Conservation (phyloP, 768 basidiomycete species). For the Phanerodontia chrysosporium region DNA sequence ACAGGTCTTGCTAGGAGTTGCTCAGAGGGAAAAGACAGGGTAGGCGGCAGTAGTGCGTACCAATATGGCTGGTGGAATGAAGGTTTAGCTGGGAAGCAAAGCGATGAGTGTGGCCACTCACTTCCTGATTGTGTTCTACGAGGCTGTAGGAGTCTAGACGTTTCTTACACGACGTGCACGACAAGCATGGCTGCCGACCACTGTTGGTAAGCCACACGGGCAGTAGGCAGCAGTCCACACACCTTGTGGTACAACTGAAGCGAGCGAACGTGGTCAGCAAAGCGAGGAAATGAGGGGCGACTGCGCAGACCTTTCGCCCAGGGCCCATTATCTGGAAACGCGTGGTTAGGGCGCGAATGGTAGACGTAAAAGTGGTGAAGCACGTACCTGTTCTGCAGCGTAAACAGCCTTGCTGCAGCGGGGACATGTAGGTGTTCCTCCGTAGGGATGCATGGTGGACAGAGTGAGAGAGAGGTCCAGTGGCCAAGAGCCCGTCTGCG, state of each 20-base stretch:
- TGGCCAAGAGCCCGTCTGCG: background rate
- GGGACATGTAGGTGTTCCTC: slow-evolving; percentile 69
- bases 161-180: slow-evolving; percentile 73
- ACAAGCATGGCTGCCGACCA: slow-evolving; percentile 62
- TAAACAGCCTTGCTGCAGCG: slow-evolving; percentile 76
- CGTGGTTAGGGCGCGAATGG: background rate
- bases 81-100: slow-evolving; percentile 2
- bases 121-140: slow-evolving; percentile 81
- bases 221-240: slow-evolving; percentile 4
- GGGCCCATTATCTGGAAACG: slow-evolving; percentile 71
- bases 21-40: background rate
- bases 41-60: slow-evolving; percentile 16
- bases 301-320: slow-evolving; percentile 68
- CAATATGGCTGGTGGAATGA: slow-evolving; percentile 38
- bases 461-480: background rate
- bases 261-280: background rate
- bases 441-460: slow-evolving; percentile 64
- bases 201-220: slow-evolving; percentile 11
- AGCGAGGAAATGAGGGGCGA: slow-evolving; percentile 2
- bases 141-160: slow-evolving; percentile 73
- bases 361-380: background rate
- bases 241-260: slow-evolving; percentile 78
- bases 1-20: slow-evolving; percentile 64
- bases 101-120: slow-evolving; percentile 31
- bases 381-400: slow-evolving; percentile 77